Conservation (phyloP, 352 stramenopile genomes). For the Globisporangium lucens region DNA sequence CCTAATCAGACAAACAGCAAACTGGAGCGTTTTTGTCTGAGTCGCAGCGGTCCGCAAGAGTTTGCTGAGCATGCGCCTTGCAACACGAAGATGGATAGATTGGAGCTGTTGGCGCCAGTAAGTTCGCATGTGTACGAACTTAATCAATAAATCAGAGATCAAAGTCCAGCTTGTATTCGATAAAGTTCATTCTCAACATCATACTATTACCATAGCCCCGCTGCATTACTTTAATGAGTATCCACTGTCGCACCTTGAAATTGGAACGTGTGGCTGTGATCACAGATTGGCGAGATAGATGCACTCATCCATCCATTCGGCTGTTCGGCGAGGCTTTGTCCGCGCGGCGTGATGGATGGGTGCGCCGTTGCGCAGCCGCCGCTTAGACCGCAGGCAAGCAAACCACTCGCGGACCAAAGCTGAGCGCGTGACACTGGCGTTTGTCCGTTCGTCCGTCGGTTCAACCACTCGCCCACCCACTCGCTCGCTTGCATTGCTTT, state of each 20-base stretch:
- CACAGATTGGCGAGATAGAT: neutral
- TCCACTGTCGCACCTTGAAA: neutral
- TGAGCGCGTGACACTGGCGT: neutral
- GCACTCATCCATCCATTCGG: neutral
- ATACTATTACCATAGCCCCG: neutral
- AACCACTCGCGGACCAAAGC: neutral
- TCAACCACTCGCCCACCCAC: neutral
- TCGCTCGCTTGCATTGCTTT: neutral
- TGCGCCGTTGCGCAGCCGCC: slow-evolving; percentile 1
- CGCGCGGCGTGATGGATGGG: slow-evolving; percentile 1
- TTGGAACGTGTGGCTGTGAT: slow-evolving; percentile 10
- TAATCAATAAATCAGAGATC: slow-evolving; percentile 2
- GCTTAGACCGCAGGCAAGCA: neutral
- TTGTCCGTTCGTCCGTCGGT: neutral
- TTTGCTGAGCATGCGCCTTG: neutral
- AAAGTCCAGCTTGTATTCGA: too few species aligned
- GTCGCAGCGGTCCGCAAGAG: neutral
- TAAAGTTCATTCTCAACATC: neutral
- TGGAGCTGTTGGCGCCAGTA: neutral
- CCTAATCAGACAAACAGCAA: neutral
- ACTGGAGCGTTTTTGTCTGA: neutral
- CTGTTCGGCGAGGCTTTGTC: slow-evolving; percentile 1
- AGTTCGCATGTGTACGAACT: neutral
- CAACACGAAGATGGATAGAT: neutral
- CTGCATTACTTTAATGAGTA: neutral